These are phyloP conservation scores for Baorangia bicolor DNA, from an alignment of 768 basidiomycete genomes.

Conservation along the genomic window DNA sequence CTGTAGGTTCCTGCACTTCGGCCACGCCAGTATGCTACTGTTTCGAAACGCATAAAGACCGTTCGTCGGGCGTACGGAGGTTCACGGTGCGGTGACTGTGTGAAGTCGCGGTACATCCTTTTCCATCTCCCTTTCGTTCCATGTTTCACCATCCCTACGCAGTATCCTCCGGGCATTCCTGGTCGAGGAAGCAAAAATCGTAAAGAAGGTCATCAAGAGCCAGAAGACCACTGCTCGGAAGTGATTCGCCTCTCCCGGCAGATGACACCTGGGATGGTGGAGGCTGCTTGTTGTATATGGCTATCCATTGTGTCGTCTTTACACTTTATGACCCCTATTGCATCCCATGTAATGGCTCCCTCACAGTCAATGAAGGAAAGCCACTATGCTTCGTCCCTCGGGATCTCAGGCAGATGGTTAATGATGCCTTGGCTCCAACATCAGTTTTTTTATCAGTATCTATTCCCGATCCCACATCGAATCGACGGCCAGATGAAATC, in stretches of 20 bases:
- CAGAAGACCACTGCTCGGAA: constrained; percentile 40
- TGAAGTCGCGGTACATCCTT: constrained; percentile 82
- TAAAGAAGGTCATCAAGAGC: constrained; percentile 98
- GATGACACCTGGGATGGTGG: not conserved
- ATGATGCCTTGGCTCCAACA: not conserved
- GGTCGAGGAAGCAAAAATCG: constrained; percentile 99
- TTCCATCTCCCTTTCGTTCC: not conserved
- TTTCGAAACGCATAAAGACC: constrained; percentile 97
- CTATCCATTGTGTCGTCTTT: constrained; percentile 9
- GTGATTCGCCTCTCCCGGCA: constrained; percentile 11
- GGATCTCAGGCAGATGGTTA: not conserved
- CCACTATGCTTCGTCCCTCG: not conserved
- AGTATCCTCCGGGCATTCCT: constrained; percentile 98
- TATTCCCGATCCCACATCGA: not conserved
- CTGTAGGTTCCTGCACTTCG: constrained; percentile 89
- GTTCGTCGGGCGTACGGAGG: constrained; percentile 97
- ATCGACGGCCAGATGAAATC: not conserved
- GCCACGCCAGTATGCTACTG: constrained; percentile 91
- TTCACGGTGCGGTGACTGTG: constrained; percentile 94
- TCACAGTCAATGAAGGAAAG: constrained; percentile 10
- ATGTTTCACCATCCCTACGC: not conserved
- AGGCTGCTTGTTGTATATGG: constrained; percentile 10
- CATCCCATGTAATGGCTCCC: constrained; percentile 23
- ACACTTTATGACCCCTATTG: constrained; percentile 14
- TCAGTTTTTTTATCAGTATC: not conserved